Base-by-base conservation (phyloP, 192 early-diverging fungal species). In the Coemansia sp. region DNA sequence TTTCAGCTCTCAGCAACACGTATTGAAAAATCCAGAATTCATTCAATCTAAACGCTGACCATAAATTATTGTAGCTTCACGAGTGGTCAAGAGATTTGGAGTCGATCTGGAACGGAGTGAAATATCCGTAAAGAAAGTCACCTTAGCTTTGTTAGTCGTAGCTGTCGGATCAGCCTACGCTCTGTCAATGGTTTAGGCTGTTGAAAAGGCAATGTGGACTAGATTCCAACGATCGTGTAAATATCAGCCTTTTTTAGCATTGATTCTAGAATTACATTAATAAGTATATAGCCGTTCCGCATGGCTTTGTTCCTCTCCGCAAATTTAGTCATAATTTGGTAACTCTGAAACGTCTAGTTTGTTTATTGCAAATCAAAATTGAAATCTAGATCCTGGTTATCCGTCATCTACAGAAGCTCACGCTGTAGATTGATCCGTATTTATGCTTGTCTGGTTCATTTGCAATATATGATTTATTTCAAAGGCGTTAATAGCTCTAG, bases 131-230 rank as follows among this genome's bases (percentile, higher is more conserved):
- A 46, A 64, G 4, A 41, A 58, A 13, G 61, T 77, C 2, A 30
- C 44, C 9, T 11, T 69, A 21, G 53, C 34, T 2, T 44, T 77
- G n/a, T 60, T 21, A 2, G 37, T 57, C 12, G 33, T 61, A 13
- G 73, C 63, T 17, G 37, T 43, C 9, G 49, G 52, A 30, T 61
- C 73, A 2, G 73, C 67, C 9, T 77, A 77, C 42, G 57, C 52
- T 13, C 56, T 77, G 17, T 54, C 53, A 1, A 9, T 54, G 22
- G 21, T 58, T 64, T 49, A 50, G 62, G 27, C 27, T 5, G 27
- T 7, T 7, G 27, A 30, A 30, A 30, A 5, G 27, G 27, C 27
- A 30, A 2, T 30, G 7, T 30, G 27, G 27, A 30, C 7, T 30
- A 2, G 27, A 5, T 7, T 2, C 7, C 27, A 30, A 30, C 4